Evolutionary conservation across 352 stramenopile genomes (phyloP).

Genomic region (Globisporangium orthogonon): DNA sequence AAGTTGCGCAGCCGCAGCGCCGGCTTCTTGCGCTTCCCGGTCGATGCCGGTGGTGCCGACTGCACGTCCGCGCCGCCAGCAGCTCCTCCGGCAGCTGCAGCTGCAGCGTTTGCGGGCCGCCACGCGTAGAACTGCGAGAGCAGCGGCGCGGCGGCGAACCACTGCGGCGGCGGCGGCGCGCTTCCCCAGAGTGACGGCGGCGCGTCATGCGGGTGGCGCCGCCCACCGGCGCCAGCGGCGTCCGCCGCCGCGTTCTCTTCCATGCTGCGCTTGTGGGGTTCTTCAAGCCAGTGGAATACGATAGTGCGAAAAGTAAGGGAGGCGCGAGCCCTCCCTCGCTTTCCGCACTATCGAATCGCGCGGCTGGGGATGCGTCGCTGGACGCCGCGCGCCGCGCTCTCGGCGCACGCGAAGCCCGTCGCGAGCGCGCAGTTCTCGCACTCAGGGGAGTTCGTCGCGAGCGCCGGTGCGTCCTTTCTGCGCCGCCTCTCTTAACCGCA

Average conservation of each 20-base stretch:
- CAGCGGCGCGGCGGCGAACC: constrained; percentile 12
- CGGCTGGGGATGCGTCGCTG: not conserved
- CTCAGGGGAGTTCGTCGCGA: constrained; percentile 47
- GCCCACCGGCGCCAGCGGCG: no score
- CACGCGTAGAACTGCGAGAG: constrained; percentile 10
- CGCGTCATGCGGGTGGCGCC: not conserved
- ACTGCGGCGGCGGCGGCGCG: constrained; percentile 11
- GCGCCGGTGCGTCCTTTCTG: constrained; percentile 36
- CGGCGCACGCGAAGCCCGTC: constrained; percentile 60
- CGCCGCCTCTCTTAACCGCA: not conserved
- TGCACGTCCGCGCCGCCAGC: not conserved
- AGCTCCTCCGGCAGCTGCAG: not conserved
- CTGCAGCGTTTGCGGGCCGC: not conserved
- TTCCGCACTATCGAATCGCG: not conserved
- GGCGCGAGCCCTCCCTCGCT: not conserved
- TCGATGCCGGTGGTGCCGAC: not conserved
- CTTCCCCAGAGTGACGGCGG: not conserved
- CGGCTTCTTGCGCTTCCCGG: constrained; percentile 23
- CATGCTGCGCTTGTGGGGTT: no score
- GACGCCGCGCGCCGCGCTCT: constrained; percentile 8
- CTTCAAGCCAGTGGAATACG: not conserved
- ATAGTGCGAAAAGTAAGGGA: not conserved
- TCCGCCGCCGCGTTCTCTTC: not conserved
- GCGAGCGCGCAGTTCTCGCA: constrained; percentile 71
- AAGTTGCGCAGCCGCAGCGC: constrained; percentile 62